phyloP scores from a whole-genome alignment of 2,329 filamentous ascomycete genomes.

The Juglanconis juglandina region DNA sequence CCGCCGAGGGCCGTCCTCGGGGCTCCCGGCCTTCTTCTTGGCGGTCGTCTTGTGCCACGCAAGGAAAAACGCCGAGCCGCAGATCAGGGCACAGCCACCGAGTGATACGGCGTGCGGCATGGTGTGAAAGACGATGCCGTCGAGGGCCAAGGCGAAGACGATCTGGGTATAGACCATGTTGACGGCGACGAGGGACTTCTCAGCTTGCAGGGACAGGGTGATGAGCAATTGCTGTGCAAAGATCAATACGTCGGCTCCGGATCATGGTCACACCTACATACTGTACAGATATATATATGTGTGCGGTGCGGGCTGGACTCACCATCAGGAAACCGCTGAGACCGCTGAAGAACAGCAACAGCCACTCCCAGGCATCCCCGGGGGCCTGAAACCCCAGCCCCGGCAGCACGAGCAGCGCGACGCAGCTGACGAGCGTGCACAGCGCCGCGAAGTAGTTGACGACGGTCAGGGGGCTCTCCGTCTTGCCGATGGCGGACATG shows the following conservation, averaged over 20 bases:
- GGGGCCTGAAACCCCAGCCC: background rate
- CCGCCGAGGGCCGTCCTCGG: background rate
- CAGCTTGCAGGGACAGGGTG: constrained; percentile 5
- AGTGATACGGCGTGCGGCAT: constrained; percentile 5
- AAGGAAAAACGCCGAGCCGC: background rate
- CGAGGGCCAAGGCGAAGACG: constrained; percentile 4
- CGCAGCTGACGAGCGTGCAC: constrained; percentile 2
- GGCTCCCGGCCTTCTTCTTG: background rate
- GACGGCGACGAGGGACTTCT: constrained; percentile 5
- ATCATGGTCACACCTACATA: background rate
- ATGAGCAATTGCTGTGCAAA: constrained; percentile 6
- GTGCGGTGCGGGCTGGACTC: background rate
- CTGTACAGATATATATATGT: background rate
- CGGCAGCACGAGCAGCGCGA: background rate
- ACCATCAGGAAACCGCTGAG: constrained; percentile 11
- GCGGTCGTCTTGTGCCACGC: constrained; percentile 4
- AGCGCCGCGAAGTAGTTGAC: constrained; percentile 9
- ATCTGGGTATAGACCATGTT: constrained; percentile 11
- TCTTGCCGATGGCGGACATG: constrained; percentile 9
- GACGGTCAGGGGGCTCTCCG: background rate
- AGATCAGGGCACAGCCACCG: background rate
- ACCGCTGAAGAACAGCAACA: constrained; percentile 3
- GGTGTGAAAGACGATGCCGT: constrained; percentile 1
- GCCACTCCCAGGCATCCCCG: constrained; percentile 2
- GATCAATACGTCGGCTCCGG: background rate